A percentile compares a stretch with the other conserved stretches of the same genome.
Evolutionary conservation across 495 filamentous ascomycete genomes (phyloP).

Genomic region (Hypoxylon rickii): DNA sequence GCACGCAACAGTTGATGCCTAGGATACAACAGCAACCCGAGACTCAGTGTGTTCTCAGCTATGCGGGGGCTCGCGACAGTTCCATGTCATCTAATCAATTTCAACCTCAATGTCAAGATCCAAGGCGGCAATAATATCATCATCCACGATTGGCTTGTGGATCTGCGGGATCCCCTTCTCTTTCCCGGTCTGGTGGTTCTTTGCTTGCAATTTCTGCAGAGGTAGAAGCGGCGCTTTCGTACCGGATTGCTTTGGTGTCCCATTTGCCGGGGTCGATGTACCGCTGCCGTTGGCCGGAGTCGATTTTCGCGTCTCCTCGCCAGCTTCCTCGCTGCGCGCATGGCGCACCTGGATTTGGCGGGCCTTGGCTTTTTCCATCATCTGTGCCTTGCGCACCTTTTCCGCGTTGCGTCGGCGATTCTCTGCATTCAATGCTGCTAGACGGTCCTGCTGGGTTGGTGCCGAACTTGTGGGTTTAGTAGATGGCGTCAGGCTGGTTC

Average conservation of each 20-base stretch:
- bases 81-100: conserved; percentile 46
- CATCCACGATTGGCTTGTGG: conserved; percentile 74
- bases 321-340: conserved; percentile 54
- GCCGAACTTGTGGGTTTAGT: conserved; percentile 48
- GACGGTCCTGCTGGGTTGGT: conserved; percentile 69
- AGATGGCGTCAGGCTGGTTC: conserved; percentile 58
- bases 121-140: conserved; percentile 80
- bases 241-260: conserved; percentile 43
- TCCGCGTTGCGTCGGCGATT: conserved; percentile 82
- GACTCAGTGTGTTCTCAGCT: not conserved
- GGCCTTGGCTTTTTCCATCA: conserved; percentile 72
- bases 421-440: conserved; percentile 73
- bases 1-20: not conserved
- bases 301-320: conserved; percentile 53
- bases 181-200: conserved; percentile 47
- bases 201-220: conserved; percentile 56
- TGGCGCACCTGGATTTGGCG: conserved; percentile 58
- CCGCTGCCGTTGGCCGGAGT: conserved; percentile 49
- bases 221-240: conserved; percentile 40
- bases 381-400: conserved; percentile 80
- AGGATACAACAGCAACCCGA: not conserved
- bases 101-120: conserved; percentile 84
- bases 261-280: conserved; percentile 34
- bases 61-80: not conserved
- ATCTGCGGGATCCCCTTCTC: conserved; percentile 68